Conservation (phyloP, 306 rosid genomes). For the Pueraria montana region DNA sequence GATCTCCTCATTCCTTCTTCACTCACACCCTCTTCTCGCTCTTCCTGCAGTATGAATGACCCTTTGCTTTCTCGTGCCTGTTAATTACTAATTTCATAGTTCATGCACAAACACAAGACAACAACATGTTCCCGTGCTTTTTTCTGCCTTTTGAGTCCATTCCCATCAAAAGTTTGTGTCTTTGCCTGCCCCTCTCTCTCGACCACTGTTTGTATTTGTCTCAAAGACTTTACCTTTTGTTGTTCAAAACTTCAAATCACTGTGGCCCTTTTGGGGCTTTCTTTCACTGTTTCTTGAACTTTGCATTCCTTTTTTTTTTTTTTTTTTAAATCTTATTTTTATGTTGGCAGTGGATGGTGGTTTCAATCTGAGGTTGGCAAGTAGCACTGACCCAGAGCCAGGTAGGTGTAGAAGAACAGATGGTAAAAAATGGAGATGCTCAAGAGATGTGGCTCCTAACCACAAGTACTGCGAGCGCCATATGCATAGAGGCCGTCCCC, state of each 20-base stretch:
- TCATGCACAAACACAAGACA: neutral
- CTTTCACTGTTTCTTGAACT: constrained; percentile 46
- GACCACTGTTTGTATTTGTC: constrained; percentile 10
- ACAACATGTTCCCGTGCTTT: neutral
- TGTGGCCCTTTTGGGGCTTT: constrained; percentile 36
- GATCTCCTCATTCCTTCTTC: constrained; percentile 65
- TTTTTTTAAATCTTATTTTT: neutral
- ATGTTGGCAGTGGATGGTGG: constrained; percentile 55
- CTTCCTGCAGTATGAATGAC: constrained; percentile 54
- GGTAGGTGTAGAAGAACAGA: constrained; percentile 88
- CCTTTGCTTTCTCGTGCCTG: neutral
- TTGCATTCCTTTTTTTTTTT: constrained; percentile 6
- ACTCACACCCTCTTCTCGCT: constrained; percentile 41
- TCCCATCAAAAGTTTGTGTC: constrained; percentile 33
- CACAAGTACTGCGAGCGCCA: constrained; percentile 89
- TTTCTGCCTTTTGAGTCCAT: constrained; percentile 32
- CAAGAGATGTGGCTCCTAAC: constrained; percentile 79
- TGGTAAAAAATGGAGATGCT: constrained; percentile 93
- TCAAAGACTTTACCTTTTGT: constrained; percentile 35
- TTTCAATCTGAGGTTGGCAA: constrained; percentile 65
- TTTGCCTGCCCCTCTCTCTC: constrained; percentile 31
- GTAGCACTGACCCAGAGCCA: constrained; percentile 70
- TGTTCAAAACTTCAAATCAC: constrained; percentile 28
- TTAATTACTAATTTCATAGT: neutral
- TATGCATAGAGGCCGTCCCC: constrained; percentile 95